phyloP scores from a whole-genome alignment of 2,329 filamentous ascomycete species.

The Trichoderma sp. region DNA sequence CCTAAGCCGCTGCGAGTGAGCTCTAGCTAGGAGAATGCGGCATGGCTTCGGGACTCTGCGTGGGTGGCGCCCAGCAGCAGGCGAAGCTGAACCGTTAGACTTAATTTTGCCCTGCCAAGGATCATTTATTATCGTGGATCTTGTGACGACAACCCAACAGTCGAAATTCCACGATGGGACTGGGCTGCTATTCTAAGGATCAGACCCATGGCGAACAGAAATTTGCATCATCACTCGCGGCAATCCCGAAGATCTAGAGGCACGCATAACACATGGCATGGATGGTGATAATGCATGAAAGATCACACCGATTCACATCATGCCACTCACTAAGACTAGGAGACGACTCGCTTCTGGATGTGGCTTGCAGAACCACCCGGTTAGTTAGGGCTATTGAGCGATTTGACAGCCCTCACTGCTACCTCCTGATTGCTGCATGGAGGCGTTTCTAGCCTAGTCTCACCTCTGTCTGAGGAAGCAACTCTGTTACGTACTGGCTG shows the following conservation, averaged over 20 bases:
- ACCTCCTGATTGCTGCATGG: not conserved
- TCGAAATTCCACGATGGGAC: not conserved
- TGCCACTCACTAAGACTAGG: not conserved
- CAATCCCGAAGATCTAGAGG: not conserved
- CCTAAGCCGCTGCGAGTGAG: not conserved
- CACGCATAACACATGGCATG: not conserved
- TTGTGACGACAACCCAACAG: not conserved
- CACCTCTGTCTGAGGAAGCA: not conserved
- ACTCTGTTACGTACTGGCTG: not conserved
- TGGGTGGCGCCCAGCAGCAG: not conserved
- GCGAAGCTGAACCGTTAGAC: conserved; percentile 3
- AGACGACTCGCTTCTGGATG: not conserved
- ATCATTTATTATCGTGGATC: not conserved
- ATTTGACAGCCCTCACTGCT: not conserved
- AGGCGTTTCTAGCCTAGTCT: not conserved
- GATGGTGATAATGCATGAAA: not conserved
- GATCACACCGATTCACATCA: not conserved
- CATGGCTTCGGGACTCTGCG: not conserved
- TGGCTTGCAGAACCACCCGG: not conserved
- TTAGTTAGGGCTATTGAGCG: not conserved
- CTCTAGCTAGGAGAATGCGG: not conserved
- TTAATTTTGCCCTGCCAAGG: not conserved
- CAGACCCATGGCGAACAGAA: not conserved
- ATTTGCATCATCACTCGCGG: not conserved
- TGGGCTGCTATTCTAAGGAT: not conserved